These are phyloP conservation scores for Coemansia sp. DNA, from an alignment of 192 early-diverging fungal species.

Conservation along the genomic window DNA sequence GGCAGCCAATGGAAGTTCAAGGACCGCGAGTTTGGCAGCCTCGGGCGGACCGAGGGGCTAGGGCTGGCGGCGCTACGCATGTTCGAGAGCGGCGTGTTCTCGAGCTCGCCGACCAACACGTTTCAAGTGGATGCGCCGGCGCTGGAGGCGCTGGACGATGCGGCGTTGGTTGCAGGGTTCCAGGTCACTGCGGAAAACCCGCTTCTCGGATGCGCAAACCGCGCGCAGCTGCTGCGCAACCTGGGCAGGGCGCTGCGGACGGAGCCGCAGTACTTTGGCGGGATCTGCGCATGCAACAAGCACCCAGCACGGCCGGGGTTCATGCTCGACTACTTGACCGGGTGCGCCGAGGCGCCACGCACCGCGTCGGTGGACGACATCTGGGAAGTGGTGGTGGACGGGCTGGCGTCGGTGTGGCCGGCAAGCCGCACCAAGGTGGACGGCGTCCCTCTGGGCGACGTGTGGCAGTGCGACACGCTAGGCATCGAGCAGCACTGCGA, in stretches of 20 bases:
- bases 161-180: conserved; percentile 60
- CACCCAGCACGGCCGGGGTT: conserved; percentile 76
- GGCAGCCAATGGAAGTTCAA: conserved; percentile 79
- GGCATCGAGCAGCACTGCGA: not conserved
- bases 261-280: conserved; percentile 63
- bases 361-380: conserved; percentile 69
- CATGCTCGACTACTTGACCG: conserved; percentile 78
- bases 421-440: conserved; percentile 75
- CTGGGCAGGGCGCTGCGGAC: conserved; percentile 62
- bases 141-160: conserved; percentile 30
- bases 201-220: conserved; percentile 79
- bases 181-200: conserved; percentile 80
- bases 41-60: conserved; percentile 81
- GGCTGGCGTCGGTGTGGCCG: conserved; percentile 86
- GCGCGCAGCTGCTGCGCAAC: conserved; percentile 67
- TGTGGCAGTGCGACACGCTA: conserved; percentile 79
- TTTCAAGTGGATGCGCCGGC: conserved; percentile 70
- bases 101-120: conserved; percentile 57
- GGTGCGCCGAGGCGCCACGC: conserved; percentile 45
- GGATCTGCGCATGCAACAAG: conserved; percentile 24
- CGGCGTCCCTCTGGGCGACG: conserved; percentile 83
- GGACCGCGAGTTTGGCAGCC: conserved; percentile 47
- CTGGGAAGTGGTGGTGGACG: conserved; percentile 80
- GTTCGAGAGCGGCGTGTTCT: conserved; percentile 82
- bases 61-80: conserved; percentile 83